phyloP scores from a whole-genome alignment of 1,284 basidiomycete genomes.

The Marasmius fiardii region DNA sequence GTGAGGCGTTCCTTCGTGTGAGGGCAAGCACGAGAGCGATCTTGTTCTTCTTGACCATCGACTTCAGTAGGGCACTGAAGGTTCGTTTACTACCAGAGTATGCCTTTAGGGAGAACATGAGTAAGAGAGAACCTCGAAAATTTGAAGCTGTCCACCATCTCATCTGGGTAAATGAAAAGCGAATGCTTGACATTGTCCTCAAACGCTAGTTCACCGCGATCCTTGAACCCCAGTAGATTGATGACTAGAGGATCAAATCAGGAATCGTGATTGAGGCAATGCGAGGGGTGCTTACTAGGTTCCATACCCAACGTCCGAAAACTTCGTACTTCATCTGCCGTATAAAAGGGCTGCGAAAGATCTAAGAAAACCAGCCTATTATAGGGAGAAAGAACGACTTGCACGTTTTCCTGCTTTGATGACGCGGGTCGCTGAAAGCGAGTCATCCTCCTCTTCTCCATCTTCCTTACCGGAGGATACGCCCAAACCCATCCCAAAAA shows the following conservation, averaged over 20 bases:
- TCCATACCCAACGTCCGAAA: slow-evolving; percentile 79
- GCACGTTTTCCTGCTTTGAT: slow-evolving; percentile 52
- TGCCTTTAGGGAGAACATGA: slow-evolving; percentile 39
- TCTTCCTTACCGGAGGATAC: slow-evolving; percentile 38
- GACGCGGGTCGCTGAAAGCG: slow-evolving; percentile 31
- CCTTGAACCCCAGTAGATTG: slow-evolving; percentile 91
- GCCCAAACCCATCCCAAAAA: slow-evolving; percentile 63
- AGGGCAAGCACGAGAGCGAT: slow-evolving; percentile 79
- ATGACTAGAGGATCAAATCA: slow-evolving; percentile 45
- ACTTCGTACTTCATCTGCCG: slow-evolving; percentile 76
- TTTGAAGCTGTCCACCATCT: slow-evolving; percentile 51
- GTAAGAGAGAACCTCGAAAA: neutral
- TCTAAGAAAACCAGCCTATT: neutral
- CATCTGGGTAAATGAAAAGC: slow-evolving; percentile 91
- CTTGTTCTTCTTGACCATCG: slow-evolving; percentile 80
- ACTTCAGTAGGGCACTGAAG: slow-evolving; percentile 84
- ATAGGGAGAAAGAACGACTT: slow-evolving; percentile 17
- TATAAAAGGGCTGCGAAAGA: slow-evolving; percentile 72
- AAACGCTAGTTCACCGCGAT: slow-evolving; percentile 65
- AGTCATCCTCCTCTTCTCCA: slow-evolving; percentile 35
- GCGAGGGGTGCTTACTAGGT: slow-evolving; percentile 50
- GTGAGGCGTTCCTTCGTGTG: slow-evolving; percentile 70
- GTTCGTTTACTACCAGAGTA: slow-evolving; percentile 91
- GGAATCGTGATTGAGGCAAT: neutral
- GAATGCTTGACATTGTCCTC: slow-evolving; percentile 93